phyloP scores from a whole-genome alignment of 768 basidiomycete genomes.

The Hortiboletus flavorubellus region DNA sequence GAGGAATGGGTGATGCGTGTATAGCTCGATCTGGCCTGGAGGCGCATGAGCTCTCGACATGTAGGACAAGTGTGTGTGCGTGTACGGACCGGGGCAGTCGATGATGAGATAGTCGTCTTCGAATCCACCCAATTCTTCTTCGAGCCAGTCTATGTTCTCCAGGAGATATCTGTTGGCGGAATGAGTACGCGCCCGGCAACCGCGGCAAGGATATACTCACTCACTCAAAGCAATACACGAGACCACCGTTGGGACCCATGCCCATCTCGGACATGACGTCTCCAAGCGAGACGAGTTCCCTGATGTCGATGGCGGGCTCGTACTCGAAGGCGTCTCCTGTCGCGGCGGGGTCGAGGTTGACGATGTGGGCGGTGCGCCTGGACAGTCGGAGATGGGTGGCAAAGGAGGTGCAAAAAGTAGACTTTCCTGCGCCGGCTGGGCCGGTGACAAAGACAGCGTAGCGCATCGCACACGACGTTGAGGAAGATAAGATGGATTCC shows the following conservation, averaged over 20 bases:
- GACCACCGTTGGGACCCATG: conserved; percentile 95
- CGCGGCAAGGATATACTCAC: conserved; percentile 44
- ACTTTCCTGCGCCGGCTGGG: conserved; percentile 98
- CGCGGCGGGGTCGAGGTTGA: conserved; percentile 97
- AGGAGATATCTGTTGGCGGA: conserved; percentile 73
- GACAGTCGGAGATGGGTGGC: conserved; percentile 85
- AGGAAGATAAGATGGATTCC: conserved; percentile 21
- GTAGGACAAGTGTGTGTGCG: neutral
- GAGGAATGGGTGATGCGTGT: conserved; percentile 97
- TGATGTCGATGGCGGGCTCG: conserved; percentile 90
- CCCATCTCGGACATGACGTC: conserved; percentile 96
- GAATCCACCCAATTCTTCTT: conserved; percentile 91
- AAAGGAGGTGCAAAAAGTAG: conserved; percentile 86
- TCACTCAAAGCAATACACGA: conserved; percentile 99
- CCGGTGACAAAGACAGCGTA: conserved; percentile 89
- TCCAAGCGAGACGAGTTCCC: conserved; percentile 84
- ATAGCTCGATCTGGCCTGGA: conserved; percentile 94
- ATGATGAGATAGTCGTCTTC: conserved; percentile 95
- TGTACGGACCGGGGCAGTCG: conserved; percentile 76
- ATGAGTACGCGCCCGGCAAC: neutral
- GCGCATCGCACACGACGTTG: conserved; percentile 49
- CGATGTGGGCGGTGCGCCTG: conserved; percentile 82
- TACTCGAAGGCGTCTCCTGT: conserved; percentile 83
- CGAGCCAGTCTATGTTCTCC: conserved; percentile 97
- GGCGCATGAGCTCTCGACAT: conserved; percentile 4